phyloP scores from a whole-genome alignment of 805 yeast species.

The Candida germanica region DNA sequence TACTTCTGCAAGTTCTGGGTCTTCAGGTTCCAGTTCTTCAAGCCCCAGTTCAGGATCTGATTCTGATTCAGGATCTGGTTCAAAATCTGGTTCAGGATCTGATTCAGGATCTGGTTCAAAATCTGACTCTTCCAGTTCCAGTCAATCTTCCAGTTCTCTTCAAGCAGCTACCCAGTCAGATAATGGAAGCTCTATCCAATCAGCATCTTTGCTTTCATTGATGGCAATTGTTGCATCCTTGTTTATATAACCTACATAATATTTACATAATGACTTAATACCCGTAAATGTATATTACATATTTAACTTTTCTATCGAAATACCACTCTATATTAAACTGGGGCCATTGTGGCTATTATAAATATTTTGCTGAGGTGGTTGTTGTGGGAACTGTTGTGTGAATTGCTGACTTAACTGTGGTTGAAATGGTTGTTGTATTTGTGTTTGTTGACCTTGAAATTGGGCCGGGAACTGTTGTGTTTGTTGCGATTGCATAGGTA shows the following conservation, averaged over 20 bases:
- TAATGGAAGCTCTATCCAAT: not conserved
- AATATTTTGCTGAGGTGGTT: not conserved
- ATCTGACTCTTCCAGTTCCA: slow-evolving; percentile 1
- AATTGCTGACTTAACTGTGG: slow-evolving; percentile 7
- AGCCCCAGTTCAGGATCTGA: not conserved
- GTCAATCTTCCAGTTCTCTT: slow-evolving; percentile 5
- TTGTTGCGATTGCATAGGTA: slow-evolving; percentile 6
- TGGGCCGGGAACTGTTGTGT: slow-evolving; percentile 8
- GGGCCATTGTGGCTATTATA: slow-evolving; percentile 13
- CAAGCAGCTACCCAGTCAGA: slow-evolving; percentile 1
- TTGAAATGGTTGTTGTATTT: slow-evolving; percentile 5
- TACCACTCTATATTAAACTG: slow-evolving; percentile 12
- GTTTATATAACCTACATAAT: slow-evolving; percentile 2
- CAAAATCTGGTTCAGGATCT: slow-evolving; percentile 4
- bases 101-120: slow-evolving; percentile 4
- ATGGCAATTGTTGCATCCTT: slow-evolving; percentile 6
- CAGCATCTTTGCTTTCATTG: slow-evolving; percentile 4
- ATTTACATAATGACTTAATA: not conserved
- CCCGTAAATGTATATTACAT: not conserved
- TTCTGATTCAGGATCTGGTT: slow-evolving; percentile 5
- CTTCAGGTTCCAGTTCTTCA: slow-evolving; percentile 1
- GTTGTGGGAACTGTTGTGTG: slow-evolving; percentile 5
- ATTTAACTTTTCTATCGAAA: not conserved
- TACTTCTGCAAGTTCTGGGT: slow-evolving; percentile 2
- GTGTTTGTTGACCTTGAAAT: slow-evolving; percentile 1